phyloP scores from a whole-genome alignment of 2,329 filamentous ascomycete species.

The Pseudogymnoascus verrucosus region DNA sequence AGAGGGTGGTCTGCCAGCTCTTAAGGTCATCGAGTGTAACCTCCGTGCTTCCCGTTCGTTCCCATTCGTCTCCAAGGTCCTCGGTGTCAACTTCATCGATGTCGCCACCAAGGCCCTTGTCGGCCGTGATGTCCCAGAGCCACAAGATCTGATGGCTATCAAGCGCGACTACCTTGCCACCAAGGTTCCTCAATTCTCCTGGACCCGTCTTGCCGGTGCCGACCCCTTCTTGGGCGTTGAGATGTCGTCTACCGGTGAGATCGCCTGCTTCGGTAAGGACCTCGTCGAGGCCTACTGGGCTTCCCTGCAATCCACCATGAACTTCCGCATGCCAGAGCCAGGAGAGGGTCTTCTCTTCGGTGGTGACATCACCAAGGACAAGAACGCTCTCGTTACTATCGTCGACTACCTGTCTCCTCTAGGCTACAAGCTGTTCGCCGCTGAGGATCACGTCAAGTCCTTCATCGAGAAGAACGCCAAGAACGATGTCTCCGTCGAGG shows the following conservation, averaged over 20 bases:
- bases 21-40: conserved; percentile 98
- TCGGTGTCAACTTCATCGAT: conserved; percentile 95
- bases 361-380: conserved; percentile 63
- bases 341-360: conserved; percentile 94
- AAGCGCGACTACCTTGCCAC: conserved; percentile 91
- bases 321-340: conserved; percentile 92
- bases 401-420: conserved; percentile 83
- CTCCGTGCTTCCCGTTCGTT: conserved; percentile 94
- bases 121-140: conserved; percentile 73
- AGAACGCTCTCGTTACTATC: conserved; percentile 62
- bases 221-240: conserved; percentile 97
- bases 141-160: conserved; percentile 78
- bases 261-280: conserved; percentile 96
- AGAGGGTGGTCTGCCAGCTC: conserved; percentile 62
- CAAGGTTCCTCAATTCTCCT: conserved; percentile 98
- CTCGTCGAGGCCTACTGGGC: conserved; percentile 97
- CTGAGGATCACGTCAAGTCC: conserved; percentile 70
- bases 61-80: conserved; percentile 95
- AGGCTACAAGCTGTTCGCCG: conserved; percentile 90
- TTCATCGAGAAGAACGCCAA: conserved; percentile 69
- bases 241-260: conserved; percentile 95
- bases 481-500: conserved; percentile 64
- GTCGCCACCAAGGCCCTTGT: conserved; percentile 88
- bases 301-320: conserved; percentile 94
- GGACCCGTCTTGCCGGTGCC: conserved; percentile 93